Evolutionary conservation across 2,329 filamentous ascomycete species (phyloP).

Genomic region (Talaromyces sp.): DNA sequence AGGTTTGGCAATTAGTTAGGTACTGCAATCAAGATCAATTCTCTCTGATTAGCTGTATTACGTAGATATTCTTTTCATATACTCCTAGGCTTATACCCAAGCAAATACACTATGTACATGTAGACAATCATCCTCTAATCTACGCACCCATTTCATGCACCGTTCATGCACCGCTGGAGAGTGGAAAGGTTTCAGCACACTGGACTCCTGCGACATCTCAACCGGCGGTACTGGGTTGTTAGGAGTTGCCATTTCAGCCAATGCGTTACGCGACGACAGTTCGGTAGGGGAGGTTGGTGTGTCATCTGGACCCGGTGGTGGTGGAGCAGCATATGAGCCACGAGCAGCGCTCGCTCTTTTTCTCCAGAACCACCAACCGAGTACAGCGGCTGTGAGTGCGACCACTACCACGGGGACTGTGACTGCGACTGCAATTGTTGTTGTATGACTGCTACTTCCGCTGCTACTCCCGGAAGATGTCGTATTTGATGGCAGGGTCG

Average conservation of each 20-base stretch:
- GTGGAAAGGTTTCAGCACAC: background rate
- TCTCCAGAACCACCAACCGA: background rate
- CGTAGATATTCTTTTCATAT: background rate
- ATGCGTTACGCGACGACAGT: background rate
- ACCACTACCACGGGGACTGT: background rate
- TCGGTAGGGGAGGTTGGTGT: background rate
- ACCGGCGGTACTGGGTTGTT: background rate
- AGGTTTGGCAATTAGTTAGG: background rate
- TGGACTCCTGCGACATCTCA: background rate
- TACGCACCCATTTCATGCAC: background rate
- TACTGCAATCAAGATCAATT: background rate
- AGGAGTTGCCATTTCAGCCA: background rate
- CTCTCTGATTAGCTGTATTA: background rate
- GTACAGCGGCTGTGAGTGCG: background rate
- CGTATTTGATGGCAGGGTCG: background rate
- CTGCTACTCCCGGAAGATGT: background rate
- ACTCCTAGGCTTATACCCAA: background rate
- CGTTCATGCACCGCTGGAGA: background rate
- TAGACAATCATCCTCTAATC: background rate
- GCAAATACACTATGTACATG: background rate
- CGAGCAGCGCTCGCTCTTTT: background rate
- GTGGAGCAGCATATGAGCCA: background rate
- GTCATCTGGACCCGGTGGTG: background rate
- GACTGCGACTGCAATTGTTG: background rate
- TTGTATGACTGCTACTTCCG: background rate